Evolutionary conservation across 73 alveolate genomes (phyloP).

Genomic region (Paramecium tetraurelia): DNA sequence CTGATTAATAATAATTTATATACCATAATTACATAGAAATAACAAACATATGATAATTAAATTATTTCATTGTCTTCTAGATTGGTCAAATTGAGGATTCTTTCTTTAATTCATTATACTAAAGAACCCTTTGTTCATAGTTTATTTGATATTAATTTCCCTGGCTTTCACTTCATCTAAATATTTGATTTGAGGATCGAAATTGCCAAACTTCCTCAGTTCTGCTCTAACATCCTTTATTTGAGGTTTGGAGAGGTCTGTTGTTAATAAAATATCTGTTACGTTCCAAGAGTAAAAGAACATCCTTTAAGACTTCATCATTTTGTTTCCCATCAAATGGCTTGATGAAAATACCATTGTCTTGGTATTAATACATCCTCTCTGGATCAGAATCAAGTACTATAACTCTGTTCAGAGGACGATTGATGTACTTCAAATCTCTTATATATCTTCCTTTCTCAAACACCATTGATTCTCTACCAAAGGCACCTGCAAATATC

Average conservation of each 20-base stretch:
- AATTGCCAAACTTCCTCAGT: slow-evolving; percentile 74
- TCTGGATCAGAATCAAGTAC: slow-evolving; percentile 75
- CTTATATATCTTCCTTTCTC: slow-evolving; percentile 77
- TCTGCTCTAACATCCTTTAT: slow-evolving; percentile 75
- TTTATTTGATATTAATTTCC: neutral
- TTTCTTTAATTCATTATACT: neutral
- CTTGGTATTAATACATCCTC: slow-evolving; percentile 69
- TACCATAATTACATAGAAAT: neutral
- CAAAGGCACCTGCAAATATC: slow-evolving; percentile 77
- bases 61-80: neutral
- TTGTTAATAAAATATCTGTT: neutral
- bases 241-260: slow-evolving; percentile 60
- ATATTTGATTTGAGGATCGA: slow-evolving; percentile 77
- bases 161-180: slow-evolving; percentile 63
- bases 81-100: neutral
- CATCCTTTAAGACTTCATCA: slow-evolving; percentile 78
- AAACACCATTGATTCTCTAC: slow-evolving; percentile 80
- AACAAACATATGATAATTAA: neutral
- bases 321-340: slow-evolving; percentile 74
- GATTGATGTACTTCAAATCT: slow-evolving; percentile 81
- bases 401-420: slow-evolving; percentile 74
- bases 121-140: neutral
- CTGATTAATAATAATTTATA: neutral
- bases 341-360: slow-evolving; percentile 77
- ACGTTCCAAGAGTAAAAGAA: slow-evolving; percentile 81